Conservation (phyloP, 2,329 filamentous ascomycete genomes). For the Botrytis fabae region DNA sequence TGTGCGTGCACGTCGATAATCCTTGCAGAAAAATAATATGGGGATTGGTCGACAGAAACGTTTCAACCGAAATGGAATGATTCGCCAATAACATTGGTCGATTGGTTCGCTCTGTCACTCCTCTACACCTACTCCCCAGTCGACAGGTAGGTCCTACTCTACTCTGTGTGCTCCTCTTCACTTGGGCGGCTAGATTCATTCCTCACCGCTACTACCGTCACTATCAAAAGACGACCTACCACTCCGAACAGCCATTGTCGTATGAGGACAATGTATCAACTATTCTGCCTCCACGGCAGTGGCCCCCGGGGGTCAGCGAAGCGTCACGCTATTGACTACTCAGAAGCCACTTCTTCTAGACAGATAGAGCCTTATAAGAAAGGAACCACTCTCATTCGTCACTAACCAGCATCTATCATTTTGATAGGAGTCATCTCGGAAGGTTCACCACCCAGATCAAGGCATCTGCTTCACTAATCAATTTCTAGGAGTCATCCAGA, state of each 20-base stretch:
- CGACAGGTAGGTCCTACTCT: neutral
- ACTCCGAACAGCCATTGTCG: neutral
- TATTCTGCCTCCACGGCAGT: neutral
- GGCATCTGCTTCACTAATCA: neutral
- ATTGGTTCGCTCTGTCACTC: neutral
- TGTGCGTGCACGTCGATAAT: constrained; percentile 2
- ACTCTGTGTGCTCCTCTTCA: neutral
- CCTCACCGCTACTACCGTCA: constrained; percentile 1
- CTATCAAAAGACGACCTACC: neutral
- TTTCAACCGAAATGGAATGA: neutral
- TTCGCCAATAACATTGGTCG: neutral
- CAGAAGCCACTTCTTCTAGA: neutral
- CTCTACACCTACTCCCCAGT: neutral
- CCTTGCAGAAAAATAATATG: neutral
- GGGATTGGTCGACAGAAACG: neutral
- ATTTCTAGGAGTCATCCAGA: neutral
- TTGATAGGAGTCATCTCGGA: neutral
- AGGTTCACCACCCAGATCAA: neutral
- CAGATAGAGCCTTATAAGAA: neutral
- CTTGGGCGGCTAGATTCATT: neutral
- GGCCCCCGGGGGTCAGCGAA: neutral
- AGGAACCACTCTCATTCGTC: neutral
- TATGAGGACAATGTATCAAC: neutral
- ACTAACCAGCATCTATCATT: neutral
- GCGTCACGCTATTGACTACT: neutral